phyloP scores from a whole-genome alignment of 306 rosid species.

The Fragaria nilgerrensis region DNA sequence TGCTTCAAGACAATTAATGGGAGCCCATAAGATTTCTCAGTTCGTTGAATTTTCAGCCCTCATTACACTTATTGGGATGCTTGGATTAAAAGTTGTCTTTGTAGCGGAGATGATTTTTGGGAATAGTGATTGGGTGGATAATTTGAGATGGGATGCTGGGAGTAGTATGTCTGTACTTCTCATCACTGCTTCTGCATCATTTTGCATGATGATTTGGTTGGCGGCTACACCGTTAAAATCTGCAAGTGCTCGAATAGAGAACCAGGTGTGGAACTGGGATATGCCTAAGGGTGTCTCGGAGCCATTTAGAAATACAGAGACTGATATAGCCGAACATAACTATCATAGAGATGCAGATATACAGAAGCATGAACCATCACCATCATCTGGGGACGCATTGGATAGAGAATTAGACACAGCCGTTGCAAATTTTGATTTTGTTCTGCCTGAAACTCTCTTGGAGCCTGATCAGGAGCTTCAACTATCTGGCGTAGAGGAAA shows the following conservation, averaged over 20 bases:
- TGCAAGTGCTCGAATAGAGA: slow-evolving; percentile 48
- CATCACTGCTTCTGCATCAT: slow-evolving; percentile 49
- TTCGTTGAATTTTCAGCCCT: slow-evolving; percentile 61
- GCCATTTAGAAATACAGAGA: slow-evolving; percentile 19
- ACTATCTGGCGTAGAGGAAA: slow-evolving; percentile 40
- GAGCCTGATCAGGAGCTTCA: slow-evolving; percentile 50
- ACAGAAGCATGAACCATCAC: slow-evolving; percentile 36
- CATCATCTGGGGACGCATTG: slow-evolving; percentile 29
- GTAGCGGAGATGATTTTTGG: slow-evolving; percentile 87
- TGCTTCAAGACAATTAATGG: slow-evolving; percentile 82
- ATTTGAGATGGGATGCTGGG: slow-evolving; percentile 70
- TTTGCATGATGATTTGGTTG: slow-evolving; percentile 79
- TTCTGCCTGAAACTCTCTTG: slow-evolving; percentile 51
- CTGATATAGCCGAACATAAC: slow-evolving; percentile 35
- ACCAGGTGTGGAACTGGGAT: slow-evolving; percentile 55
- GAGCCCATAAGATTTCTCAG: slow-evolving; percentile 70
- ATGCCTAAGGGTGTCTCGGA: slow-evolving; percentile 34
- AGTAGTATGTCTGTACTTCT: slow-evolving; percentile 56
- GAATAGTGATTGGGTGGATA: slow-evolving; percentile 77
- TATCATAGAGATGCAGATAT: slow-evolving; percentile 41
- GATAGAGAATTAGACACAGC: slow-evolving; percentile 45
- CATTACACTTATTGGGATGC: slow-evolving; percentile 68
- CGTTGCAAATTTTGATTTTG: slow-evolving; percentile 32
- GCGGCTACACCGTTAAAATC: slow-evolving; percentile 85
- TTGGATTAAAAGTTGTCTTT: slow-evolving; percentile 74